Evolutionary conservation across 108 stramenopile genomes (phyloP), one percentile per base, ranked within the genome.

Genomic region (Pseudonitzschia pungens): DNA sequence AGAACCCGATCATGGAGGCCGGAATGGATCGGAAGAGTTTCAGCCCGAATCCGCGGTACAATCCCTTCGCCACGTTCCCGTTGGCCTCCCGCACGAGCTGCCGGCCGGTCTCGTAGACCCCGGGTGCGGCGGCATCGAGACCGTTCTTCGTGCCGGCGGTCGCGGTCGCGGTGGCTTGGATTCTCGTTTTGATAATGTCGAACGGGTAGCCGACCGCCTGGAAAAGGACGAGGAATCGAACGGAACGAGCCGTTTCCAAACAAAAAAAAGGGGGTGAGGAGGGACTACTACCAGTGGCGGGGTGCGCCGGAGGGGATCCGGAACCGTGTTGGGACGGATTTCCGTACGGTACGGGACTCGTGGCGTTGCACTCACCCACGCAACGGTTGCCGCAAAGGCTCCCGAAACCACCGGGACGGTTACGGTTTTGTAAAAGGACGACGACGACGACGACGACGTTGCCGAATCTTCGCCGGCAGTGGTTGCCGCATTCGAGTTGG

Each of bases 171-270:
- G 32, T 40, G 26, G 76, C 76, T 69, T 94, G 93, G 66, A 94
- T 91, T 14, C 88, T 77, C 32, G 93, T 94, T 66, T 94, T 94
- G 73, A 94, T 89, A 33, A 94, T 70, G 70, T 94, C 93, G 60
- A 82, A 81, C 0, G 93, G 93, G 67, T 94, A 94, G 69, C 93
- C 93, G 12, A 94, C 93, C 32, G 65, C 84, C 79, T 80, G 50
- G 45, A 57, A 41, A 31, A n/a, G n/a, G 43, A 24, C 16, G 32
- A 54, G 0, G 24, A 15, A 43, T 43, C n/a, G 42, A 43, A 11
- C 11, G 6, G 42, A 6, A 43, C 42, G 42, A 43, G 21, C 26
- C 58, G 22, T 21, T 33, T 60, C 21, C 40, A 22, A 43, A 72
- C 22, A 44, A 16, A 28, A 27, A 48, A 14, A 27, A 40, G 3